Base-by-base conservation (phyloP, 371 early-diverging fungal species). In the Circinella minor region DNA sequence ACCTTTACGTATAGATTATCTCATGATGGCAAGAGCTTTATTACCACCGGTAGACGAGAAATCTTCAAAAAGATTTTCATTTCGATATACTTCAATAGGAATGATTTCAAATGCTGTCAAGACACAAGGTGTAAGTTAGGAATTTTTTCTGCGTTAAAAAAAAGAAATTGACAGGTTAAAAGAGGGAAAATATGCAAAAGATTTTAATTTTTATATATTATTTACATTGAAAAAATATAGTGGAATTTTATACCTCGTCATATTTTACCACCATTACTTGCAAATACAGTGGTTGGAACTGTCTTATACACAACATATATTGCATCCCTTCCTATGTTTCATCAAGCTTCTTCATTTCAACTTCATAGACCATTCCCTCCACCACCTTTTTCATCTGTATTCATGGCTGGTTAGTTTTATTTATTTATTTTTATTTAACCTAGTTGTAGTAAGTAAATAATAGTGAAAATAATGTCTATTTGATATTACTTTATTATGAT, bases 1-100 rank as follows among this genome's bases (percentile, higher is more conserved):
- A n/a, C 93, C 93, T 7, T 77, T 92, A 69, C 81, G 94, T 15
- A 91, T 93, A 4, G 94, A 93, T 75, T 93, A 93, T 71, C 75
- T 93, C 48, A 88, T 91, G 20, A 89, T 92, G 78, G 94, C 92
- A 4, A 82, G 92, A 51, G 92, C 93, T 3, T 72, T 90, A n/a
- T 78, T 87, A 72, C 90, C 69, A 13, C 69, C 91, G 1, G 80
- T 88, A 2, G 72, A 80, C 47, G 71, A 80, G 55, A 68, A 69
- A 3, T 71, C 76, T 0, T n/a, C 77, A 47, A 77, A 75, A 66
- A 67, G 77, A 67, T 80, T 81, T 46, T 86, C 87, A 27, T 85
- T 92, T 64, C 86, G 90, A 13, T 88, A 89, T 18, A 91, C 93
- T 4, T 89, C 92, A 1, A 81, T 92, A 34, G 94, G 94, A 4